phyloP scores from a whole-genome alignment of 805 yeast genomes.

The Saccharomyces cerevisiae region DNA sequence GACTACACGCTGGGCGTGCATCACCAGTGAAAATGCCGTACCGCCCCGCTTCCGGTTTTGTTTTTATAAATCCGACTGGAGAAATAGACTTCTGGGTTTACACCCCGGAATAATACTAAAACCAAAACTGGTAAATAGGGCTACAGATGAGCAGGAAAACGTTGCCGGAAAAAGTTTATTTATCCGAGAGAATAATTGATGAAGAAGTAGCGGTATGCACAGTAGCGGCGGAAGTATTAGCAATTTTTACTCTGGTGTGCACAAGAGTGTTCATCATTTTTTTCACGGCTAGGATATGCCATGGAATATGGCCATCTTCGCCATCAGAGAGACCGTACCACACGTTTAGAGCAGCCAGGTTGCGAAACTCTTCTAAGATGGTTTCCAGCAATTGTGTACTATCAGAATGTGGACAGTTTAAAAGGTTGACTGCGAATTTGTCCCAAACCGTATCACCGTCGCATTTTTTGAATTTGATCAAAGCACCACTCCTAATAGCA shows the following conservation, averaged over 20 bases:
- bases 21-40: background rate
- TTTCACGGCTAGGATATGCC: conserved; percentile 65
- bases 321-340: conserved; percentile 34
- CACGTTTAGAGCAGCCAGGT: conserved; percentile 36
- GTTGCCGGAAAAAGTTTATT: background rate
- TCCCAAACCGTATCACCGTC: conserved; percentile 24
- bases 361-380: conserved; percentile 53
- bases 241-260: conserved; percentile 43
- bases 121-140: background rate
- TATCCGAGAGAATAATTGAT: background rate
- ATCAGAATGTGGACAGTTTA: conserved; percentile 68
- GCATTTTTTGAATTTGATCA: conserved; percentile 35
- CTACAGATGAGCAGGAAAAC: background rate
- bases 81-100: background rate
- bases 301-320: conserved; percentile 45
- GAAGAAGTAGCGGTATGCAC: background rate
- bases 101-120: background rate
- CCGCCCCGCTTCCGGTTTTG: background rate
- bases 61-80: background rate
- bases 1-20: background rate
- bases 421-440: conserved; percentile 53
- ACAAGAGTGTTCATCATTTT: conserved; percentile 51
- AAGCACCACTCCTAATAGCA: conserved; percentile 63
- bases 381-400: conserved; percentile 47
- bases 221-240: background rate